phyloP scores from a whole-genome alignment of 2,329 filamentous ascomycete genomes.

The Nothophaeocryptopus gaeumannii region DNA sequence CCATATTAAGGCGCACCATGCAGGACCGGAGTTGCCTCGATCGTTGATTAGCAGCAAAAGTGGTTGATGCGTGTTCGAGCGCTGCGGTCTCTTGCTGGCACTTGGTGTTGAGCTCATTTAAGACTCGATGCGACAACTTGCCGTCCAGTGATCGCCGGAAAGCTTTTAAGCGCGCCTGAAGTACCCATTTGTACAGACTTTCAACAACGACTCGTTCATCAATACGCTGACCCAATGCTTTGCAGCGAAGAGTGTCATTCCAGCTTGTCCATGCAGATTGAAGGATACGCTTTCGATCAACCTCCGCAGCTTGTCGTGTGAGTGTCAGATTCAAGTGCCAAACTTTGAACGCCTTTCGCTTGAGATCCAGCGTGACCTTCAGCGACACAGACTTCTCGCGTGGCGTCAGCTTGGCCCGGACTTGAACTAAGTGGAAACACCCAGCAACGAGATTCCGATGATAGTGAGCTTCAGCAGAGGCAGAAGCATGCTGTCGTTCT shows the following conservation, averaged over 20 bases:
- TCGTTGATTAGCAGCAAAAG: constrained; percentile 28
- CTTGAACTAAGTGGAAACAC: constrained; percentile 36
- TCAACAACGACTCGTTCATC: constrained; percentile 57
- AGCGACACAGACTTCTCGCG: constrained; percentile 42
- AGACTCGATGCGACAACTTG: constrained; percentile 22
- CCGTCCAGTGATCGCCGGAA: constrained; percentile 38
- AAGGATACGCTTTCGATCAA: constrained; percentile 53
- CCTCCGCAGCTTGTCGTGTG: constrained; percentile 45
- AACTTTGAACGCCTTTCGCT: constrained; percentile 46
- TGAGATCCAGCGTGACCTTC: constrained; percentile 45
- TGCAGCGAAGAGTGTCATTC: constrained; percentile 59
- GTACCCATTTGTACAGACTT: constrained; percentile 60
- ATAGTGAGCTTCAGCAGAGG: constrained; percentile 6
- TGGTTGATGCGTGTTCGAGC: constrained; percentile 20
- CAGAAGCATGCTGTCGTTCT: constrained; percentile 1
- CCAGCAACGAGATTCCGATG: constrained; percentile 2
- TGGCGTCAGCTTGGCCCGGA: constrained; percentile 44
- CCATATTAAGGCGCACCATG: constrained; percentile 31
- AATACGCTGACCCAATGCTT: constrained; percentile 52
- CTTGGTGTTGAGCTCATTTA: constrained; percentile 20
- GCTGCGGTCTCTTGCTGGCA: constrained; percentile 13
- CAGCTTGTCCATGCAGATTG: constrained; percentile 59
- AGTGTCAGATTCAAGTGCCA: constrained; percentile 48
- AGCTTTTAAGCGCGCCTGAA: constrained; percentile 46
- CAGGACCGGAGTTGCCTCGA: constrained; percentile 27